Percentiles rank a stretch among this genome's conserved stretches.
phyloP scores from a whole-genome alignment of 495 filamentous ascomycete species.

The Platismatia glauca region DNA sequence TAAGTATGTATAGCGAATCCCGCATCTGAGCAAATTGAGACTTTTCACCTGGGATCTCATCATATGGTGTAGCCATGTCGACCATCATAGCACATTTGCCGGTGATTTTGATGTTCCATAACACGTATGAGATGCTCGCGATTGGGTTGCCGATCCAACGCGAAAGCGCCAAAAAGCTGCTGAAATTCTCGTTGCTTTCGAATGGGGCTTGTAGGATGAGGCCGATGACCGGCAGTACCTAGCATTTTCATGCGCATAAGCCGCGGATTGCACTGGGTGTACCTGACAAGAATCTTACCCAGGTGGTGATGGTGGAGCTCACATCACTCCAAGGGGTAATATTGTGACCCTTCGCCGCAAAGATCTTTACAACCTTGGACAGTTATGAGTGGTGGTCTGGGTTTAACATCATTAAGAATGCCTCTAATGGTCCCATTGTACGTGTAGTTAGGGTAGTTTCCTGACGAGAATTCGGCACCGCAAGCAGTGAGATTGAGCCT shows the following conservation, averaged over 20 bases:
- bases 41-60: conserved; percentile 19
- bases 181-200: conserved; percentile 34
- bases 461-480: background rate
- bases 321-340: conserved; percentile 24
- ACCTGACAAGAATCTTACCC: conserved; percentile 25
- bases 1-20: conserved; percentile 38
- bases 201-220: conserved; percentile 34
- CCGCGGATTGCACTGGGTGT: background rate
- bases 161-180: conserved; percentile 29
- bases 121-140: conserved; percentile 31
- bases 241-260: background rate
- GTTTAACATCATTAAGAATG: background rate
- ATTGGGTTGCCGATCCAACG: conserved; percentile 38
- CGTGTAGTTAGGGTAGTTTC: background rate
- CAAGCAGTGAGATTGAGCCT: conserved; percentile 14
- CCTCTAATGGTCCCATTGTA: conserved; percentile 5
- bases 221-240: background rate
- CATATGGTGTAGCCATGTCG: conserved; percentile 35
- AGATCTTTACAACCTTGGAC: conserved; percentile 27
- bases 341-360: conserved; percentile 27
- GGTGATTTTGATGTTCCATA: conserved; percentile 42
- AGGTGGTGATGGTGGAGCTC: conserved; percentile 37
- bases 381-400: conserved; percentile 14
- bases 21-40: conserved; percentile 34
- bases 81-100: conserved; percentile 39